Base-by-base conservation (phyloP, 1,139 yeast species). In the Pichia sp. region DNA sequence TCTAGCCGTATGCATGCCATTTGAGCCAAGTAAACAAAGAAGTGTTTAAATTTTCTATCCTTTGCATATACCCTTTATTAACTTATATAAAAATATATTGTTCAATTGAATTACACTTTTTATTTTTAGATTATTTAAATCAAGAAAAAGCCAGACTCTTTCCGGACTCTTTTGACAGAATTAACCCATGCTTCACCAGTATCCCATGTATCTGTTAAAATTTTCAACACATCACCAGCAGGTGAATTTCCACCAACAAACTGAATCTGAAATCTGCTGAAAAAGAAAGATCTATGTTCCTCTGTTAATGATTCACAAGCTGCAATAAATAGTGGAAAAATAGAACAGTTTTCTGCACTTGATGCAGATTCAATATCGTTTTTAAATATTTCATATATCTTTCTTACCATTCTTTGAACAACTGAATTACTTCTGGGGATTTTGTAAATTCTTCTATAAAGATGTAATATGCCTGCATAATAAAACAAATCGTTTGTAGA, bases 1-100 rank as follows among this genome's bases (percentile, higher is more conserved):
- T 20, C 49, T 73, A 20, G 70, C 78, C 1, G 53, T 69, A 35
- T 55, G 65, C 37, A 63, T 76, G 46, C 81, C 80, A 4, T 75
- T 65, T 51, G 81, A 75, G 53, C 79, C 80, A 32, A 57, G 67
- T 27, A 49, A 47, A 20, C 52, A 51, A 35, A 52, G 60, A 43
- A 33, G 48, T 36, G 51, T 54, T 27, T 55, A 41, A 37, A n/a
- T n/a, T n/a, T n/a, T n/a, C n/a, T n/a, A n/a, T n/a, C n/a, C n/a
- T n/a, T n/a, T n/a, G n/a, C n/a, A n/a, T n/a, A n/a, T n/a, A n/a
- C n/a, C n/a, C n/a, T n/a, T n/a, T n/a, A n/a, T n/a, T n/a, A n/a
- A n/a, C n/a, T n/a, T n/a, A n/a, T n/a, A n/a, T n/a, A n/a, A n/a
- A n/a, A n/a, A n/a, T n/a, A n/a, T n/a, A n/a, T n/a, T n/a, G n/a